Evolutionary conservation across 495 filamentous ascomycete genomes (phyloP).

Genomic region (Wilcoxina mikolae): DNA sequence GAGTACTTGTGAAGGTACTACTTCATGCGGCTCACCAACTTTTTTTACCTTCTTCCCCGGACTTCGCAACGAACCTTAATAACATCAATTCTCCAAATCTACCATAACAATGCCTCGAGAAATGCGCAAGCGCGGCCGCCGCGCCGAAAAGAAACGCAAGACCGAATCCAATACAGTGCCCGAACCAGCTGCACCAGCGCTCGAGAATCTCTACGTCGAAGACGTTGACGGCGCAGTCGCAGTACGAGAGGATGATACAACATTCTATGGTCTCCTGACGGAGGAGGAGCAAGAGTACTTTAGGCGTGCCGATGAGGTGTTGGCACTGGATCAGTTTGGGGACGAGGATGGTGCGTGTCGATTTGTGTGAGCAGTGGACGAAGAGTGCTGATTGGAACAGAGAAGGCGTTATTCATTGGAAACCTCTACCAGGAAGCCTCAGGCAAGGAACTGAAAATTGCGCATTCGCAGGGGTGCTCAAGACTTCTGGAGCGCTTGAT

Average conservation of each 20-base stretch:
- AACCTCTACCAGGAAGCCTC: constrained; percentile 75
- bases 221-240: constrained; percentile 12
- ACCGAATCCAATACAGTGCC: constrained; percentile 19
- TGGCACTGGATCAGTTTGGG: constrained; percentile 74
- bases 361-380: not conserved
- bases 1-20: no score
- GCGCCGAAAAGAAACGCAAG: constrained; percentile 45
- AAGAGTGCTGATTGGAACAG: constrained; percentile 21
- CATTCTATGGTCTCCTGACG: constrained; percentile 82
- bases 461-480: constrained; percentile 87
- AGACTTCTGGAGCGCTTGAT: constrained; percentile 84
- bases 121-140: constrained; percentile 53
- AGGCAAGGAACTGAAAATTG: constrained; percentile 90
- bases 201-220: constrained; percentile 12
- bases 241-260: constrained; percentile 30
- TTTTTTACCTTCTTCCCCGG: no score
- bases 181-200: not conserved
- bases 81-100: no score
- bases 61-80: no score
- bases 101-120: constrained; percentile 46
- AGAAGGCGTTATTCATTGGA: constrained; percentile 61
- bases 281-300: constrained; percentile 92
- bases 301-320: constrained; percentile 66
- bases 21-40: no score
- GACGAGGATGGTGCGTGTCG: constrained; percentile 38